Evolutionary conservation across 495 filamentous ascomycete species (phyloP).

Genomic region (Talaromyces ruber): DNA sequence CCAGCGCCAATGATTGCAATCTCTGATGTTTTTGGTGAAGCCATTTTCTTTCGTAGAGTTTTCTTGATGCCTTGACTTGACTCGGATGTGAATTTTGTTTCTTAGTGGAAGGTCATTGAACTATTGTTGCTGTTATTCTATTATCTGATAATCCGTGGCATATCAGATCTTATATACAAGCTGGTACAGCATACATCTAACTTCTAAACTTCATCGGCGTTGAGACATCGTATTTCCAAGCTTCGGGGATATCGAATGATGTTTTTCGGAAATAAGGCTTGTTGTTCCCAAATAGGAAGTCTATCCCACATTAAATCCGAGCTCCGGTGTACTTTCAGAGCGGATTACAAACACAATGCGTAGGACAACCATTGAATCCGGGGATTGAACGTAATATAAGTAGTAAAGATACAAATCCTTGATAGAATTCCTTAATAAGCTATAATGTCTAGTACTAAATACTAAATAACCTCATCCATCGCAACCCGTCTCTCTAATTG

Average conservation of each 20-base stretch:
- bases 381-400: not conserved
- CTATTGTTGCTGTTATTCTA: not conserved
- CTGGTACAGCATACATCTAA: not conserved
- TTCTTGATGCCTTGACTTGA: no score
- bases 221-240: not conserved
- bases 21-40: not conserved
- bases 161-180: not conserved
- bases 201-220: not conserved
- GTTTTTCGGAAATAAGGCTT: not conserved
- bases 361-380: not conserved
- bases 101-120: no score
- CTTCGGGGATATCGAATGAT: not conserved
- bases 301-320: not conserved
- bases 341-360: not conserved
- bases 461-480: not conserved
- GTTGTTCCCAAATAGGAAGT: not conserved
- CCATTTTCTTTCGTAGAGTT: no score
- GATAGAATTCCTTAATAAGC: no score
- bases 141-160: not conserved
- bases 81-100: no score
- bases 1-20: constrained; percentile 38
- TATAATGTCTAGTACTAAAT: not conserved
- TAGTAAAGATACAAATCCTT: not conserved
- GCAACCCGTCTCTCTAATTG: not conserved
- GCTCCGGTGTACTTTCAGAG: not conserved